phyloP scores from a whole-genome alignment of 2,329 filamentous ascomycete species.

The Diplodia seriata region DNA sequence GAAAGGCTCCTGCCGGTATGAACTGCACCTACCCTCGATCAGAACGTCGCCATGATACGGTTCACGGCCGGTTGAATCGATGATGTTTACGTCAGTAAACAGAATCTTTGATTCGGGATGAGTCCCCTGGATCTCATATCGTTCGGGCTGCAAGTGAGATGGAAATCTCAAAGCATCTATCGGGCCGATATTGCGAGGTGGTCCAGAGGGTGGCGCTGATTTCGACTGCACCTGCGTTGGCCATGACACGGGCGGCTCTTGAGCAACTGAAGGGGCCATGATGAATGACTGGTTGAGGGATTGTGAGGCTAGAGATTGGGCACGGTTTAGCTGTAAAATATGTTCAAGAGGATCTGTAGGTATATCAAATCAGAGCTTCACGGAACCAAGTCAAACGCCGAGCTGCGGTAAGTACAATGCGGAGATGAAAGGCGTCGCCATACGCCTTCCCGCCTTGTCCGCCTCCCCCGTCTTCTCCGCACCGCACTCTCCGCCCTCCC shows the following conservation, averaged over 20 bases:
- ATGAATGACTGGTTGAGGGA: not conserved
- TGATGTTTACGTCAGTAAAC: slow-evolving; percentile 50
- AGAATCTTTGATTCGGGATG: slow-evolving; percentile 45
- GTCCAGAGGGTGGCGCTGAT: not conserved
- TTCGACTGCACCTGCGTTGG: not conserved
- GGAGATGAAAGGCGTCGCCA: not conserved
- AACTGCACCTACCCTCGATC: slow-evolving; percentile 46
- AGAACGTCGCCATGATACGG: slow-evolving; percentile 51
- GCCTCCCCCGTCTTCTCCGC: not conserved
- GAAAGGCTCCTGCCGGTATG: rapidly evolving
- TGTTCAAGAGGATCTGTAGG: not conserved
- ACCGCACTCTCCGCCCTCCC: not conserved
- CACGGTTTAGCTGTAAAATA: not conserved
- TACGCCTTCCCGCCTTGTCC: not conserved
- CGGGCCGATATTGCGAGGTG: slow-evolving; percentile 17
- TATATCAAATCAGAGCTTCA: not conserved
- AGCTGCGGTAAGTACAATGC: not conserved
- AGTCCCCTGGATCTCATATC: slow-evolving; percentile 48
- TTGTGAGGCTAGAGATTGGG: not conserved
- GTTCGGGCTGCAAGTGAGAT: slow-evolving; percentile 42
- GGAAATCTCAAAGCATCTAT: slow-evolving; percentile 5
- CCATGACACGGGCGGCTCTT: slow-evolving; percentile 1
- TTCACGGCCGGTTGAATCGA: slow-evolving; percentile 50
- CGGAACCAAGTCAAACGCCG: not conserved
- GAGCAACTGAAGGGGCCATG: not conserved